These are phyloP conservation scores for Irpex sp. DNA, from an alignment of 1,284 basidiomycete species.

Conservation along the genomic window DNA sequence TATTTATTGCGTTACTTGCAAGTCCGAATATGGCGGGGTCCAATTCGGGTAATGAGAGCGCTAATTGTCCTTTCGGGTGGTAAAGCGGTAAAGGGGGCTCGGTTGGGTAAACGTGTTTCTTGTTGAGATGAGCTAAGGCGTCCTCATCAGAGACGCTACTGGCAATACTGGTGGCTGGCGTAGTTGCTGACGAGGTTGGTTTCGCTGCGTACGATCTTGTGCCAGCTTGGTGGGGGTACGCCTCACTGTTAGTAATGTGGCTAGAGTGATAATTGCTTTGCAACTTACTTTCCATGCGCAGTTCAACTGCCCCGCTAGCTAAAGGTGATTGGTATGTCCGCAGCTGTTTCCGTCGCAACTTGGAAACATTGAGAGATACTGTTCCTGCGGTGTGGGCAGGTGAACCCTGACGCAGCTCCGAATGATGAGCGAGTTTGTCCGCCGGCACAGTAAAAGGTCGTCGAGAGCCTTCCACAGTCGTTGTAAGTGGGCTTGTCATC, in stretches of 20 bases:
- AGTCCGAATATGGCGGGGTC: slow-evolving; percentile 53
- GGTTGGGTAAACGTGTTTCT: slow-evolving; percentile 17
- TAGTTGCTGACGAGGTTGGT: not conserved
- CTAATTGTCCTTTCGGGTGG: slow-evolving; percentile 62
- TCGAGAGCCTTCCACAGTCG: slow-evolving; percentile 26
- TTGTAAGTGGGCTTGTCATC: slow-evolving; percentile 15
- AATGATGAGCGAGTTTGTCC: not conserved
- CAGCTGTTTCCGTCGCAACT: slow-evolving; percentile 29
- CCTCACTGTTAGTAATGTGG: not conserved
- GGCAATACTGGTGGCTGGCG: not conserved
- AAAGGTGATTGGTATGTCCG: slow-evolving; percentile 31
- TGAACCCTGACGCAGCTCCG: not conserved
- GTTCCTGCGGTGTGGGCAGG: not conserved
- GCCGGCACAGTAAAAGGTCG: slow-evolving; percentile 22
- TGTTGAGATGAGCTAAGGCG: not conserved
- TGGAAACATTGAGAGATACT: slow-evolving; percentile 13
- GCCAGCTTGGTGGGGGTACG: not conserved
- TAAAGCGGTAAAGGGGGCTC: slow-evolving; percentile 62
- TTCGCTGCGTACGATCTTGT: not conserved
- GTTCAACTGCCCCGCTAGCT: slow-evolving; percentile 16
- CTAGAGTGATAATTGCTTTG: not conserved
- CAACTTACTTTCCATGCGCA: slow-evolving; percentile 18
- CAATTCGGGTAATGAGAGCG: slow-evolving; percentile 63
- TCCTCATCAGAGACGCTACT: not conserved
- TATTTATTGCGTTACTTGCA: slow-evolving; percentile 27